These are phyloP conservation scores for Exophiala sideris DNA, from an alignment of 2,329 filamentous ascomycete genomes.

Conservation along the genomic window DNA sequence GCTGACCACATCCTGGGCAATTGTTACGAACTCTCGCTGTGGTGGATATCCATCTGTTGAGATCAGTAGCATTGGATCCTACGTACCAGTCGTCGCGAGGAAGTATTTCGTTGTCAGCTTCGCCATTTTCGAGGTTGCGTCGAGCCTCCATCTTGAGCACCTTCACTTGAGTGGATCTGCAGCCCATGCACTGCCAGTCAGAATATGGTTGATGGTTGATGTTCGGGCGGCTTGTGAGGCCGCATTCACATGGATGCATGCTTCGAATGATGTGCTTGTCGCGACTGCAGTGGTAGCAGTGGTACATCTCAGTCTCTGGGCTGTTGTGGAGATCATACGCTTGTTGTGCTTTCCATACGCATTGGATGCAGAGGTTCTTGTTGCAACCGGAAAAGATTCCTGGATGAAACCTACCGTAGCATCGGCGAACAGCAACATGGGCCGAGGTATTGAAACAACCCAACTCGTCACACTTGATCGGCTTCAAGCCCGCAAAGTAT, in stretches of 20 bases:
- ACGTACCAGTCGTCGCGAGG: not conserved
- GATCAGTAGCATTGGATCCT: not conserved
- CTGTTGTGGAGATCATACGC: not conserved
- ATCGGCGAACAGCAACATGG: constrained; percentile 3
- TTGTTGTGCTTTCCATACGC: constrained; percentile 5
- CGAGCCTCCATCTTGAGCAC: constrained; percentile 1
- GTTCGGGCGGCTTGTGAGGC: not conserved
- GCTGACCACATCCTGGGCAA: constrained; percentile 11
- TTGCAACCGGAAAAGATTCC: constrained; percentile 10
- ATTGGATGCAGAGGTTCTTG: constrained; percentile 9
- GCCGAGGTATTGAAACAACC: constrained; percentile 3
- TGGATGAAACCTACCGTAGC: constrained; percentile 1
- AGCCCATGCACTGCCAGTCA: constrained; percentile 13
- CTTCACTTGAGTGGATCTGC: not conserved
- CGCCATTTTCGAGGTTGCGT: constrained; percentile 4
- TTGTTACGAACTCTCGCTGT: constrained; percentile 4
- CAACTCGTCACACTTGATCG: constrained; percentile 3
- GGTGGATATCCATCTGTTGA: constrained; percentile 10
- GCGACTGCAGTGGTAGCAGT: constrained; percentile 11
- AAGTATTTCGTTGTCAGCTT: not conserved
- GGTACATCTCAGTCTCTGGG: constrained; percentile 10
- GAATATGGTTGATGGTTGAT: constrained; percentile 2
- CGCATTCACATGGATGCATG: constrained; percentile 2
- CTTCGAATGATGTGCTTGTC: not conserved
- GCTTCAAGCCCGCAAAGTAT: constrained; percentile 9